phyloP scores from a whole-genome alignment of 805 yeast genomes.

The Wickerhamomyces queroliae region DNA sequence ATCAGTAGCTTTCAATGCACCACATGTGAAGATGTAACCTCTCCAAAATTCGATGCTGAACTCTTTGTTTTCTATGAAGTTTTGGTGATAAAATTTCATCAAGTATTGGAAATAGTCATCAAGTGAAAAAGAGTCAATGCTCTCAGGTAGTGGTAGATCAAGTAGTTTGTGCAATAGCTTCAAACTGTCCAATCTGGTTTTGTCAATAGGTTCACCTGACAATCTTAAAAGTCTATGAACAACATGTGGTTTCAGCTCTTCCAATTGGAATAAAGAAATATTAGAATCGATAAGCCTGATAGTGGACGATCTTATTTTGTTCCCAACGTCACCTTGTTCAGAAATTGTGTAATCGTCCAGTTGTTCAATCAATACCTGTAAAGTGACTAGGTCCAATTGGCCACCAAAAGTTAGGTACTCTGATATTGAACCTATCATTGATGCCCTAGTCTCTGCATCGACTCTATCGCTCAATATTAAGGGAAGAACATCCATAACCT shows the following conservation, averaged over 20 bases:
- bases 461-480: conserved; percentile 20
- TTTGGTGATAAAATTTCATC: conserved; percentile 17
- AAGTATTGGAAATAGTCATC: conserved; percentile 25
- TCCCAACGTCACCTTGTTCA: conserved; percentile 90
- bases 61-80: conserved; percentile 10
- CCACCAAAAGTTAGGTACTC: conserved; percentile 2
- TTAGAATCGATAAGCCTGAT: conserved; percentile 33
- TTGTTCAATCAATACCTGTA: conserved; percentile 25
- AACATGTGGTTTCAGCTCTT: conserved; percentile 11
- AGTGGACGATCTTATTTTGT: conserved; percentile 54
- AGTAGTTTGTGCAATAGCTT: conserved; percentile 26
- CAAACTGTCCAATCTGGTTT: conserved; percentile 39
- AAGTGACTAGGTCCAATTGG: background rate
- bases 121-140: conserved; percentile 7
- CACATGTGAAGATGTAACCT: conserved; percentile 50
- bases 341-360: conserved; percentile 76
- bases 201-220: conserved; percentile 59
- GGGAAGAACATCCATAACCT: conserved; percentile 6
- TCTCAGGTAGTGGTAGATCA: conserved; percentile 14
- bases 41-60: conserved; percentile 39
- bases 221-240: conserved; percentile 43
- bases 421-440: conserved; percentile 13
- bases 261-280: conserved; percentile 8
- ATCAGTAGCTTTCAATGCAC: conserved; percentile 49
- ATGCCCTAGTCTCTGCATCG: conserved; percentile 11